These are phyloP conservation scores for Bauhinia variegata DNA, from an alignment of 306 rosid species.

Conservation along the genomic window DNA sequence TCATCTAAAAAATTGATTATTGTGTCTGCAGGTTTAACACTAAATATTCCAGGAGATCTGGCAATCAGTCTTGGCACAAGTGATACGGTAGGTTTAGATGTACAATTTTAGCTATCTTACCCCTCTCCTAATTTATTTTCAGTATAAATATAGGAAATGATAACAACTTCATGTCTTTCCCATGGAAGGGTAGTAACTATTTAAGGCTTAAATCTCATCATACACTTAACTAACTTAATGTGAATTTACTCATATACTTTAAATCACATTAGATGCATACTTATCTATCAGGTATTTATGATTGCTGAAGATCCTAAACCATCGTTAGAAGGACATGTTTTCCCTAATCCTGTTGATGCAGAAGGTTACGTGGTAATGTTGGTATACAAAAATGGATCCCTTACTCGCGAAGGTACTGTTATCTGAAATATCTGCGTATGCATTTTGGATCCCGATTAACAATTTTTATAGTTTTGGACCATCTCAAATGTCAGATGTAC, in stretches of 20 bases:
- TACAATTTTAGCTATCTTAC: conserved; percentile 12
- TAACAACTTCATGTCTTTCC: conserved; percentile 1
- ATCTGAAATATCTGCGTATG: background rate
- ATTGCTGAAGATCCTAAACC: conserved; percentile 86
- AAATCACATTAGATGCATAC: conserved; percentile 28
- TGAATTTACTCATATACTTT: conserved; percentile 14
- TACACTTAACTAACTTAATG: conserved; percentile 6
- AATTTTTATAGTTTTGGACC: conserved; percentile 10
- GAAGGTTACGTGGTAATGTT: conserved; percentile 94
- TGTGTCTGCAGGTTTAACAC: conserved; percentile 80
- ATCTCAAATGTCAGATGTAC: conserved; percentile 60
- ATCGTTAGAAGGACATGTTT: conserved; percentile 89
- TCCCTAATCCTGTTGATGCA: conserved; percentile 89
- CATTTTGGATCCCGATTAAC: background rate
- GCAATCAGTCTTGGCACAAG: conserved; percentile 98
- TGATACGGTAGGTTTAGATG: conserved; percentile 89
- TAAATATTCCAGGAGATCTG: conserved; percentile 90
- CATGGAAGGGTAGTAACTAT: conserved; percentile 4
- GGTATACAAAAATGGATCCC: conserved; percentile 94
- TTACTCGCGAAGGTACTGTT: conserved; percentile 89
- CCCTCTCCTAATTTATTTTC: conserved; percentile 15
- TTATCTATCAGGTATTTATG: conserved; percentile 70
- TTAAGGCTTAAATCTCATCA: conserved; percentile 13
- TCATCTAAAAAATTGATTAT: conserved; percentile 5
- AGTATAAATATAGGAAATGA: conserved; percentile 14